Evolutionary conservation across 108 stramenopile genomes (phyloP).

Genomic region (Hondaea fermentalgiana): DNA sequence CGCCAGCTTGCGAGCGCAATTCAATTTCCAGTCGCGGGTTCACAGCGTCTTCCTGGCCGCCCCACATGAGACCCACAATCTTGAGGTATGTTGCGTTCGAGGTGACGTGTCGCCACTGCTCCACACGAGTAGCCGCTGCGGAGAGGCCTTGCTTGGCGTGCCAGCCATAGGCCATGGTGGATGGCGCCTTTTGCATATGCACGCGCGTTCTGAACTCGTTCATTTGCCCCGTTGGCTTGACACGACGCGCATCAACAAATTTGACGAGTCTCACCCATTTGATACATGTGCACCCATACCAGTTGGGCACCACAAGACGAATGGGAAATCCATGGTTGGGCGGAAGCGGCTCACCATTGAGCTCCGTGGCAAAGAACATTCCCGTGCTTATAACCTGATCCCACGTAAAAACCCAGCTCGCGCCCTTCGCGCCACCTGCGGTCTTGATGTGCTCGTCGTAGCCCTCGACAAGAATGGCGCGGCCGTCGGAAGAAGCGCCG

Average conservation of each 20-base stretch:
- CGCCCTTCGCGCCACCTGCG: background rate
- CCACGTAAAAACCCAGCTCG: background rate
- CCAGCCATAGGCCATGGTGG: background rate
- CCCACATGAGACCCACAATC: background rate
- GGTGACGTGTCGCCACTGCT: background rate
- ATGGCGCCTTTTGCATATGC: background rate
- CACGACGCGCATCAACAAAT: background rate
- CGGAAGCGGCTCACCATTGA: background rate
- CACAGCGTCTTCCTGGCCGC: background rate
- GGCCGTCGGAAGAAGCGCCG: background rate
- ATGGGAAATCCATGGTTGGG: background rate
- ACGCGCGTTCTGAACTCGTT: background rate
- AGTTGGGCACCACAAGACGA: background rate
- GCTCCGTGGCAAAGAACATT: background rate
- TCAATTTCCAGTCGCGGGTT: background rate
- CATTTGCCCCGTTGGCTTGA: background rate
- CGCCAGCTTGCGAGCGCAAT: background rate
- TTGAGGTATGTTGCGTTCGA: background rate
- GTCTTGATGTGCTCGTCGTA: background rate
- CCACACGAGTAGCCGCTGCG: background rate
- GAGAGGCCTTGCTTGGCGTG: background rate
- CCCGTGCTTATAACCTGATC: background rate
- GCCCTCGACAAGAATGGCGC: background rate
- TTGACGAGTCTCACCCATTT: background rate
- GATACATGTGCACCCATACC: background rate